Conservation (phyloP, 768 basidiomycete species). For the Termitomyces sp. region DNA sequence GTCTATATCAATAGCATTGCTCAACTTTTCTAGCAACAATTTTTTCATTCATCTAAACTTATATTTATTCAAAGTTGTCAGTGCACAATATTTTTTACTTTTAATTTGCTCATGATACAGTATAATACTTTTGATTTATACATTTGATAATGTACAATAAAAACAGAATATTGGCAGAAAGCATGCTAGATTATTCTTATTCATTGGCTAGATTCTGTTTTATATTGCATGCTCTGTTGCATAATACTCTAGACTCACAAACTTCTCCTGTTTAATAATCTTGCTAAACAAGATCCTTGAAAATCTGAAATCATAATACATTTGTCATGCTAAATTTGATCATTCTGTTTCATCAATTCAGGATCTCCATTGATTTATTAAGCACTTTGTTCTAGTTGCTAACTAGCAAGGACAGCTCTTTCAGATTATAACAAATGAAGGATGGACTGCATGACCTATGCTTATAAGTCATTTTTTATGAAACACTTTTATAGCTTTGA, state of each 20-base stretch:
- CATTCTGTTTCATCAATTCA: neutral
- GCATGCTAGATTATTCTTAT: constrained; percentile 33
- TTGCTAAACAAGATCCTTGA: constrained; percentile 10
- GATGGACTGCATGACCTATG: constrained; percentile 10
- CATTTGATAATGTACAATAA: constrained; percentile 16
- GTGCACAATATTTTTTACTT: no score
- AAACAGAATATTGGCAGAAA: constrained; percentile 25
- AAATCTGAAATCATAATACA: neutral
- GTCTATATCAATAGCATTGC: no score
- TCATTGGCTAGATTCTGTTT: constrained; percentile 15
- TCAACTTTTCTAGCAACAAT: no score
- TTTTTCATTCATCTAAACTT: no score
- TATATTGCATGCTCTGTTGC: constrained; percentile 31
- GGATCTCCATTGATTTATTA: constrained; percentile 10
- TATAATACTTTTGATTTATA: constrained; percentile 14
- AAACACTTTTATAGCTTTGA: no score
- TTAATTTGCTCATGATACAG: constrained; percentile 13
- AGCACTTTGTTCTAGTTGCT: constrained; percentile 6
- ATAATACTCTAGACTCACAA: constrained; percentile 8
- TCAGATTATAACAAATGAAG: constrained; percentile 1
- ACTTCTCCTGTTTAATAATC: constrained; percentile 28
- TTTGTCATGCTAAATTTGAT: no score
- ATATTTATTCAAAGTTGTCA: no score
- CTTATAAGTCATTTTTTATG: no score
- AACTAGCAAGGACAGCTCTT: constrained; percentile 5